These are phyloP conservation scores for Cyberlindnera euphorbiae DNA, from an alignment of 805 yeast species.

Conservation along the genomic window DNA sequence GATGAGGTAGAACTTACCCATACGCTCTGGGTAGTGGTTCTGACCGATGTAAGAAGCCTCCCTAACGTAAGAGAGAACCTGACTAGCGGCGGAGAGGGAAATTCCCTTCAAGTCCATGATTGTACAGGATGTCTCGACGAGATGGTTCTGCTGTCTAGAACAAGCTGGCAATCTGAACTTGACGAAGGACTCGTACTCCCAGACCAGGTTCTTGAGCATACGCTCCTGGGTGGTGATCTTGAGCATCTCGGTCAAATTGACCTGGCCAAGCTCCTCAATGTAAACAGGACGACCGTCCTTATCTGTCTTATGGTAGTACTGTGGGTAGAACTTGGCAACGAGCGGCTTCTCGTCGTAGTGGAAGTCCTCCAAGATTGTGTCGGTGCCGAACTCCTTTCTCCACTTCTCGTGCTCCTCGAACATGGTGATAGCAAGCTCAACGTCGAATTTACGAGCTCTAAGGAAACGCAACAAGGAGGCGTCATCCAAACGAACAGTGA, in stretches of 20 bases:
- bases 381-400: conserved; percentile 83
- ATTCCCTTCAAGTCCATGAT: conserved; percentile 94
- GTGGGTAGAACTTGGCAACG: conserved; percentile 90
- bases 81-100: conserved; percentile 76
- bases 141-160: conserved; percentile 69
- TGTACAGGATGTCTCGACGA: conserved; percentile 95
- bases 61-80: conserved; percentile 81
- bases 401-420: conserved; percentile 82
- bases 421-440: conserved; percentile 76
- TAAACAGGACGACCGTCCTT: conserved; percentile 96
- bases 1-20: conserved; percentile 95
- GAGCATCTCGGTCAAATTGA: conserved; percentile 85
- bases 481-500: conserved; percentile 77
- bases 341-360: conserved; percentile 88
- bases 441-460: conserved; percentile 92
- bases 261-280: conserved; percentile 88
- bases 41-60: conserved; percentile 95
- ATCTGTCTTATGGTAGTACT: conserved; percentile 95
- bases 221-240: conserved; percentile 93
- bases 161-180: conserved; percentile 88
- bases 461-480: conserved; percentile 80
- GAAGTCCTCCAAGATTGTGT: conserved; percentile 83
- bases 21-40: conserved; percentile 97
- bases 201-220: conserved; percentile 90
- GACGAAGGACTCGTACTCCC: conserved; percentile 95